phyloP scores from a whole-genome alignment of 495 filamentous ascomycete species.

The Ramalina intermedia region DNA sequence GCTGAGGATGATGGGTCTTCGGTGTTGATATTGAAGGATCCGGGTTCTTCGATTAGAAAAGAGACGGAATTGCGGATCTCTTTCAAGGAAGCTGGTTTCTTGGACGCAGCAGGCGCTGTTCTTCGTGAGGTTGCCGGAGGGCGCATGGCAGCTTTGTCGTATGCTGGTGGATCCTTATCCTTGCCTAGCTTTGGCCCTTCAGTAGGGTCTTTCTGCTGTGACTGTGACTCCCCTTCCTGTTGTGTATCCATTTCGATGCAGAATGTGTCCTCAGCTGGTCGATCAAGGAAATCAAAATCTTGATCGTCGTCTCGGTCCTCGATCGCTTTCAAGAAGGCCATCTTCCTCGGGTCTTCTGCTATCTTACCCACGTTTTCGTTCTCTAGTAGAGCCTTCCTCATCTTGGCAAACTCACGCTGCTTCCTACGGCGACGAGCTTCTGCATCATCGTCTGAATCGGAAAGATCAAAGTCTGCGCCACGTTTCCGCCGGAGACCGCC shows the following conservation, averaged over 20 bases:
- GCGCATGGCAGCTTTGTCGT: constrained; percentile 34
- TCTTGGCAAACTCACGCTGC: constrained; percentile 75
- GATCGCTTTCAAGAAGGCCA: constrained; percentile 77
- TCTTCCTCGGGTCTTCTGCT: constrained; percentile 76
- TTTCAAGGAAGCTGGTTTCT: constrained; percentile 51
- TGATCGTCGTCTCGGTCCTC: constrained; percentile 73
- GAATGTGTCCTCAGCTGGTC: constrained; percentile 33
- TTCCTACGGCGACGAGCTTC: constrained; percentile 66
- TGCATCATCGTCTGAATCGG: constrained; percentile 74
- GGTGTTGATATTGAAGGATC: constrained; percentile 34
- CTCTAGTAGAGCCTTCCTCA: constrained; percentile 77
- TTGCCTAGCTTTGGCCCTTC: constrained; percentile 29
- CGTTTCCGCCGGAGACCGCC: constrained; percentile 71
- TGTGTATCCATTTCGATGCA: constrained; percentile 15
- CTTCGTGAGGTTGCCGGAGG: constrained; percentile 51
- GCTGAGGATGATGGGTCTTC: constrained; percentile 25
- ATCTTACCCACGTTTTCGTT: constrained; percentile 85
- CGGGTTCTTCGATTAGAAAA: constrained; percentile 64
- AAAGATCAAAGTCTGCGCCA: constrained; percentile 58
- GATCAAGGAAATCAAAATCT: constrained; percentile 53
- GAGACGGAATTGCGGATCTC: constrained; percentile 72
- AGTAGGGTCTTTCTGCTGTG: constrained; percentile 20
- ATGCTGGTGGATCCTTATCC: constrained; percentile 38
- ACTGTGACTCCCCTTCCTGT: constrained; percentile 32
- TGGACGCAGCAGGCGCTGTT: constrained; percentile 34